phyloP scores from a whole-genome alignment of 148 eudicot genomes.

The Chenopodium suecicum region DNA sequence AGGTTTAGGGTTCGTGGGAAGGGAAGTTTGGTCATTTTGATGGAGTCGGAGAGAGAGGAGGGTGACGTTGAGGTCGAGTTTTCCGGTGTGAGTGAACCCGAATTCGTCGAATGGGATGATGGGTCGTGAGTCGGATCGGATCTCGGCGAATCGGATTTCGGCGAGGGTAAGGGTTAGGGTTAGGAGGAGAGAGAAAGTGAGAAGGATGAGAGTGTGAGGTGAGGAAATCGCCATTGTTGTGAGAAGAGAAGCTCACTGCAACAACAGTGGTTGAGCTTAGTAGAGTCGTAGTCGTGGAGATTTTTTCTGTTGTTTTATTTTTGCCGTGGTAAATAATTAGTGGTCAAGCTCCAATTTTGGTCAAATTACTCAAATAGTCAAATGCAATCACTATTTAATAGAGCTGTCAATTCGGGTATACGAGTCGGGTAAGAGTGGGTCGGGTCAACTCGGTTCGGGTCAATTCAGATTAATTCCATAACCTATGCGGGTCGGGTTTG shows the following conservation, averaged over 20 bases:
- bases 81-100: slow-evolving; percentile 55
- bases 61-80: slow-evolving; percentile 49
- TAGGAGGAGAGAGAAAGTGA: slow-evolving; percentile 15
- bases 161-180: slow-evolving; percentile 12
- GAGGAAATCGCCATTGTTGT: not conserved
- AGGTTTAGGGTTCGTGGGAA: not conserved
- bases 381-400: too few species aligned
- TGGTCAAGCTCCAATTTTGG: too few species aligned
- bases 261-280: too few species aligned
- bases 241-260: not conserved
- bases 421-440: too few species aligned
- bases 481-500: too few species aligned
- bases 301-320: too few species aligned
- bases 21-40: slow-evolving; percentile 6
- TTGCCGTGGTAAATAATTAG: too few species aligned
- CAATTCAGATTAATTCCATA: too few species aligned
- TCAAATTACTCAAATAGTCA: too few species aligned
- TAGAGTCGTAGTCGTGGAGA: too few species aligned
- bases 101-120: slow-evolving; percentile 60
- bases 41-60: slow-evolving; percentile 30
- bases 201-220: not conserved
- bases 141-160: slow-evolving; percentile 38
- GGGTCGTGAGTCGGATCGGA: slow-evolving; percentile 45
- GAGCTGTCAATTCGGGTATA: too few species aligned
- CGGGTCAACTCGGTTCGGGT: too few species aligned